Base-by-base conservation (phyloP, 805 yeast genomes). In the Yamadazyma scolyti region DNA sequence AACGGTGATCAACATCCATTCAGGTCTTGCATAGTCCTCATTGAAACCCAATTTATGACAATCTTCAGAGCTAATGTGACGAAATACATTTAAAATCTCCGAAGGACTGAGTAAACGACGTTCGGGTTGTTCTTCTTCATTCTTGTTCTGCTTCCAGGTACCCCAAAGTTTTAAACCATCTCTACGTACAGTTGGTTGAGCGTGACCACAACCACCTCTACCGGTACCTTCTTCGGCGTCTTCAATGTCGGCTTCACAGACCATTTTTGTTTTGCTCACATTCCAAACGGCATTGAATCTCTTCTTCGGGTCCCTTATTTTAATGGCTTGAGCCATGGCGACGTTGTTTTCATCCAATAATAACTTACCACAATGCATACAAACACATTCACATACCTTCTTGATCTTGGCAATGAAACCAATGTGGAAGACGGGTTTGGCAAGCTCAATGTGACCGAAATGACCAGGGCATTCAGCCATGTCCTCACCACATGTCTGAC, bases 401-500 rank as follows among this genome's bases (percentile, higher is more conserved):
- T 93, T 93, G 52, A 93, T 90, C 56, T 86, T 90, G 28, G 94
- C 76, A 50, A 93, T 79, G 61, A 87, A 93, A n/a, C 96, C 98
- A 58, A 93, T 87, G 60, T 93, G 98, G 65, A 93, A 93, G 22
- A 93, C 99, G 9, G 99, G 98, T 57, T 90, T 93, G 20, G 98
- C 97, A 44, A 93, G 72, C 57, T 93, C 99, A 40, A 93, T 93
- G 55, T 93, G 99, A 46, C 99, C 99, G 63, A 93, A 93, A 67
- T 93, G 99, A 38, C 99, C 99, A 1, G 97, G 97, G 64, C 99
- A 93, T 58, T 93, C 97, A 39, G 90, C 86, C 97, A 93, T 93
- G 49, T 90, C 96, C 61, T 93, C 99, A 51, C 96, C 95, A 73
- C 99, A 93, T 15, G 99, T 93, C 70, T 90, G 97, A 72, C 99